Evolutionary conservation across 495 filamentous ascomycete species (phyloP), one percentile per base, ranked within the genome.

Genomic region (Baudoinia panamericana): DNA sequence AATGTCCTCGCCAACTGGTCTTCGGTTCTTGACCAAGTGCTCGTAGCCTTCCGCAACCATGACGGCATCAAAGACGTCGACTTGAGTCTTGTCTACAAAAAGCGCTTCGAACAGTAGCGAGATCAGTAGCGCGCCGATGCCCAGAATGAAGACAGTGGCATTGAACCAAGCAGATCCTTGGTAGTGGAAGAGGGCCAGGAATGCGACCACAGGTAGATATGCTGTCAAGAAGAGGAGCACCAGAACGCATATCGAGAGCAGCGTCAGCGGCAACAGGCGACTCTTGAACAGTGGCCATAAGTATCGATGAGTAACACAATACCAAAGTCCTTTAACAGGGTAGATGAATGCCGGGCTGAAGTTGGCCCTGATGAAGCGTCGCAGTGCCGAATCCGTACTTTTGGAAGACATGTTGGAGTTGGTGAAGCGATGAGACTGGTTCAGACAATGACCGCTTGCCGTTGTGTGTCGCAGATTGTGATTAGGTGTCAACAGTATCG

Each of bases 41-140:
- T 68, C 65, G 30, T 69, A 65, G 9, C 73, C 74, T 49, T 78
- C 67, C 24, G 72, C 65, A 18, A 78, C 65, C 24, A 79, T 54
- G 1, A 78, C 70, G 2, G 76, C 67, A 45, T 80, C 76, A 41
- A 80, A 80, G 31, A 78, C 69, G 56, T 80, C 76, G 19, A 80
- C 74, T 36, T 77, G 65, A 1, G 76, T 76, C 49, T 79, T 71
- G 46, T 80, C 76, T 16, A 78, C 75, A 33, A 81, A 71, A 46
- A 81, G 76, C 1, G 72, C 73, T 56, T 81, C 76, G 45, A 80
- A 81, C 5, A 81, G 63, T 1, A 69, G 54, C 0, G 73, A 68
- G 7, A 73, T 66, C 18, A 80, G 70, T 0, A 70, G 72, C 0
- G 70, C 65, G 12, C 72, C 76, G 62, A 80, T 75, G 10, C 72